Evolutionary conservation across 2,329 filamentous ascomycete genomes (phyloP).

Genomic region (Escovopsis weberi): DNA sequence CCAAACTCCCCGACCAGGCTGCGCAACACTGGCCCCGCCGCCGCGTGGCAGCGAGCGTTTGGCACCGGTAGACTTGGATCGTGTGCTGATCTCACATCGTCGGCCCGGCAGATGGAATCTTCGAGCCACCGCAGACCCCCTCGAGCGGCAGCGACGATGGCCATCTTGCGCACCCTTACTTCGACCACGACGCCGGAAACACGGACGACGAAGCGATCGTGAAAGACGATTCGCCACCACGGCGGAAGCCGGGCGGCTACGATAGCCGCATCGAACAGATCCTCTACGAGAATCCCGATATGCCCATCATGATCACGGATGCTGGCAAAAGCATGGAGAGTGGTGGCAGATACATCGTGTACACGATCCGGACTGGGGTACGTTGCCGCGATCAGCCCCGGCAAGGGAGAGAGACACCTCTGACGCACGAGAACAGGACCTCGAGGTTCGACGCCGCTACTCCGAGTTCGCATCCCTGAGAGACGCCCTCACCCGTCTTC

Average conservation of each 20-base stretch:
- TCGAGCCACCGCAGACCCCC: conserved; percentile 56
- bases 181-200: conserved; percentile 14
- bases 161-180: conserved; percentile 19
- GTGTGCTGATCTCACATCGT: not conserved
- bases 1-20: not conserved
- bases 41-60: not conserved
- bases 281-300: conserved; percentile 82
- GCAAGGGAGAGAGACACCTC: not conserved
- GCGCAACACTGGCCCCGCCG: too few relatives aligned
- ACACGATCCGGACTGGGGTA: conserved; percentile 92
- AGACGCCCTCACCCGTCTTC: conserved; percentile 75
- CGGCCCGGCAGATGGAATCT: conserved; percentile 22
- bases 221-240: conserved; percentile 32
- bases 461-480: conserved; percentile 91
- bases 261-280: conserved; percentile 95
- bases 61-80: too few relatives aligned
- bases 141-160: conserved; percentile 56
- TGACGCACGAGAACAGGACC: conserved; percentile 45
- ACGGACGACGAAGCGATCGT: conserved; percentile 34
- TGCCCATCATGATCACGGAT: conserved; percentile 82
- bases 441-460: conserved; percentile 88
- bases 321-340: conserved; percentile 92
- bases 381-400: conserved; percentile 11
- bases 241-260: conserved; percentile 70
- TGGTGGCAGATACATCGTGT: conserved; percentile 87